Evolutionary conservation across 2,329 filamentous ascomycete genomes (phyloP).

Genomic region (Colletotrichum caudatum): DNA sequence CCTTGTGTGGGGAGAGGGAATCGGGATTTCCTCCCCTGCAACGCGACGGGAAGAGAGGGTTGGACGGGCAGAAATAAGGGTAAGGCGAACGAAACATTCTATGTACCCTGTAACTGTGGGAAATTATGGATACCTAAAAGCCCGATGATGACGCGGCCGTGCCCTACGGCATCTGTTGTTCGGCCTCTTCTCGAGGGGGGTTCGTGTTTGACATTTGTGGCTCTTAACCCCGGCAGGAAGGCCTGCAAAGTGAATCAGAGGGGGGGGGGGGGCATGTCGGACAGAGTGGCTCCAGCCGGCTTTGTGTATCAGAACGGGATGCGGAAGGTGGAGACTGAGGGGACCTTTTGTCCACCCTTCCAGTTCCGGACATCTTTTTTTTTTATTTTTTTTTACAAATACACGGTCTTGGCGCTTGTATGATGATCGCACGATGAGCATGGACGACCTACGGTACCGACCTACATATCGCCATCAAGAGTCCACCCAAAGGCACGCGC

Average conservation of each 20-base stretch:
- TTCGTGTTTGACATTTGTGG: slow-evolving; percentile 11
- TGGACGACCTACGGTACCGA: neutral
- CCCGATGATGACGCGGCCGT: slow-evolving; percentile 18
- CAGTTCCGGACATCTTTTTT: no score
- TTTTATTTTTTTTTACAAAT: slow-evolving; percentile 24
- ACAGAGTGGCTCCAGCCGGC: neutral
- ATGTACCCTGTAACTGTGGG: neutral
- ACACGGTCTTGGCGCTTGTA: slow-evolving; percentile 27
- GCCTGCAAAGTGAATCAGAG: neutral
- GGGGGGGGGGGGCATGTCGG: neutral
- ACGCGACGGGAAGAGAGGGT: neutral
- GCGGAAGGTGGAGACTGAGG: neutral
- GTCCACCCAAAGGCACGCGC: neutral
- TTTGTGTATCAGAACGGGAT: slow-evolving; percentile 24
- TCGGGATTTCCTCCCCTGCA: neutral
- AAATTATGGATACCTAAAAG: neutral
- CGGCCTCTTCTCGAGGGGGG: slow-evolving; percentile 8
- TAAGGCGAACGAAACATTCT: neutral
- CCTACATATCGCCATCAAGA: neutral
- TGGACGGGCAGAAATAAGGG: neutral
- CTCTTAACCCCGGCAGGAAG: neutral
- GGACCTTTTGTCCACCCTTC: neutral
- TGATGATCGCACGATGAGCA: slow-evolving; percentile 19
- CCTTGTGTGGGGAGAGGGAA: neutral
- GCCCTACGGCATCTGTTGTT: slow-evolving; percentile 28